Conservation (phyloP, 345 rosid genomes). For the Aquilaria malaccensis region DNA sequence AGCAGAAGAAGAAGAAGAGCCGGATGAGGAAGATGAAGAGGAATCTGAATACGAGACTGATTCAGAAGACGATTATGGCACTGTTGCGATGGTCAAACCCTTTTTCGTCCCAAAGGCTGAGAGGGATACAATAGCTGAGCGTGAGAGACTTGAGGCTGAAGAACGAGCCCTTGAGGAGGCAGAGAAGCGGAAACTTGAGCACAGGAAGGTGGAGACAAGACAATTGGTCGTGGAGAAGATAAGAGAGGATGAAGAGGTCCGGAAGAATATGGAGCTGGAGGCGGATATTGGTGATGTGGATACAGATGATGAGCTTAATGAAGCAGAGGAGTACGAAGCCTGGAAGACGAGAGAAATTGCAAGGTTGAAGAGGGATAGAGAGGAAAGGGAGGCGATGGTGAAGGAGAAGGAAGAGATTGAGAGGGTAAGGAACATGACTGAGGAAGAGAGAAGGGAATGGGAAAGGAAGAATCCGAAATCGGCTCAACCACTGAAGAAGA, state of each 20-base stretch:
- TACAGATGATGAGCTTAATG: slow-evolving; percentile 71
- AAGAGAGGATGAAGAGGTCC: slow-evolving; percentile 53
- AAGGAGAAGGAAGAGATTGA: slow-evolving; percentile 75
- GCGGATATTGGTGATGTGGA: slow-evolving; percentile 67
- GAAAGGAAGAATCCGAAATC: slow-evolving; percentile 74
- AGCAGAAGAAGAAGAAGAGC: slow-evolving; percentile 64
- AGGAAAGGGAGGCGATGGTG: slow-evolving; percentile 54
- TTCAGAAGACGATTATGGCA: slow-evolving; percentile 55
- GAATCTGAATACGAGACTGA: slow-evolving; percentile 74
- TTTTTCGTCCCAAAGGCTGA: slow-evolving; percentile 62
- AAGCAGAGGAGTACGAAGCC: slow-evolving; percentile 71
- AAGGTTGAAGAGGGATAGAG: slow-evolving; percentile 69
- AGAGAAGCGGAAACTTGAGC: slow-evolving; percentile 49
- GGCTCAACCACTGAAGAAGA: slow-evolving; percentile 44
- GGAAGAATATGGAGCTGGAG: slow-evolving; percentile 50
- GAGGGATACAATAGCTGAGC: slow-evolving; percentile 69
- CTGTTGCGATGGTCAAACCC: slow-evolving; percentile 62
- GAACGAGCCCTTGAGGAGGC: slow-evolving; percentile 56
- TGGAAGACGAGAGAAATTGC: slow-evolving; percentile 85
- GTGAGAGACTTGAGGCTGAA: slow-evolving; percentile 61
- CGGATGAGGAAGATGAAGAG: slow-evolving; percentile 55
- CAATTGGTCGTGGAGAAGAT: slow-evolving; percentile 66
- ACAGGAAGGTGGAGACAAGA: slow-evolving; percentile 55
- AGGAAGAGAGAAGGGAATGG: slow-evolving; percentile 78
- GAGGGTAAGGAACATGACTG: slow-evolving; percentile 75